Evolutionary conservation across 2,329 filamentous ascomycete genomes (phyloP), one percentile per base, ranked within the genome.

Genomic region (Tolypocladium sp.): DNA sequence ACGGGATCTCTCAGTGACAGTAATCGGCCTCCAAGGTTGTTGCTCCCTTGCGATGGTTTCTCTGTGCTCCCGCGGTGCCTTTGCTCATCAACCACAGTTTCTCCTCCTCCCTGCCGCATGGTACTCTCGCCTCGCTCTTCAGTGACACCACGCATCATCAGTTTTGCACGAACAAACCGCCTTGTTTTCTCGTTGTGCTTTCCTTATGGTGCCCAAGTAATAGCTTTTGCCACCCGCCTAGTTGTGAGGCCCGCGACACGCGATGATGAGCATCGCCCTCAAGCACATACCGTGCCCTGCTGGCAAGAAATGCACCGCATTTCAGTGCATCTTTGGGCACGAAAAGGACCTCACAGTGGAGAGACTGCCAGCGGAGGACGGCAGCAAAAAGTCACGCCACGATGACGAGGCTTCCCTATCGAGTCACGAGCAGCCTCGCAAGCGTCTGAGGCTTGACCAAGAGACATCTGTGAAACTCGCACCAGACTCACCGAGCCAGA

Each of bases 271-370:
- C 60, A 61, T 76, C 59, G 65, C 68, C 54, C 76, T 82, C 62
- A 81, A 80, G 64, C 75, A 74, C 60, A 76, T 82, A 55, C 77
- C 78, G 12, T 82, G 79, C 63, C 79, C 79, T 7, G 78, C 77
- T 25, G 79, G 79, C 56, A 71, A 75, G 54, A 70, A 61, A 2
- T 82, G 79, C 64, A 78, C 74, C 10, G 78, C 79, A 20, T 80
- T 79, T 63, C 72, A 77, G 61, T 82, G 79, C 64, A 74, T 82
- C 44, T 82, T 82, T 63, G 76, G 77, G 35, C 78, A 81, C 63
- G 75, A 79, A 37, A 67, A 67, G 17, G 56, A 66, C 58, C 55
- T 61, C 17, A 61, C 59, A 54, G 42, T 60, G 33, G 57, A 59
- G 10, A 55, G 54, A 51, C 59, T 62, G 46, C 57, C 56, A 22